Percentiles rank a stretch among this genome's conserved stretches.
Evolutionary conservation across 2,329 filamentous ascomycete species (phyloP).

Genomic region (Didymella glomerata): DNA sequence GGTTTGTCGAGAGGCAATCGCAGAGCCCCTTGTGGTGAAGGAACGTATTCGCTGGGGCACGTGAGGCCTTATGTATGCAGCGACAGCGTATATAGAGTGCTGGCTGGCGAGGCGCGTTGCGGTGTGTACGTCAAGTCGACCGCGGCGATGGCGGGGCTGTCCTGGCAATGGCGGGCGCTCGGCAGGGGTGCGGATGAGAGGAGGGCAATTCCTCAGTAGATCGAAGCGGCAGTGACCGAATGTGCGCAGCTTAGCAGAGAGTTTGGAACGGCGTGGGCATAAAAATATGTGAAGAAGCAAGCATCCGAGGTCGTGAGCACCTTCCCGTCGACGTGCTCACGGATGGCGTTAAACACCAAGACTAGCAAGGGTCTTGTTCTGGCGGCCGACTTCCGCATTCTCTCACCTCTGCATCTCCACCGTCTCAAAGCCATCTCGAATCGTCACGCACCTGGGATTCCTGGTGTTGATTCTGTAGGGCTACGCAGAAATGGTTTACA

Average conservation of each 20-base stretch:
- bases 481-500: constrained; percentile 15
- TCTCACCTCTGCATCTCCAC: constrained; percentile 23
- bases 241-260: constrained; percentile 29
- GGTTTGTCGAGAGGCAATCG: constrained; percentile 2
- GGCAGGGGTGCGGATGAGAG: constrained; percentile 17
- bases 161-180: constrained; percentile 13
- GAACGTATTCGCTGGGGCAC: not conserved
- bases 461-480: constrained; percentile 17
- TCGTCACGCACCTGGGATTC: constrained; percentile 11
- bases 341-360: constrained; percentile 40
- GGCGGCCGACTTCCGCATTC: constrained; percentile 31
- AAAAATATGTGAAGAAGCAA: constrained; percentile 37
- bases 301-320: constrained; percentile 31
- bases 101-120: constrained; percentile 27
- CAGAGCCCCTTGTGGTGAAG: constrained; percentile 1
- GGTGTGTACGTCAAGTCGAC: constrained; percentile 23
- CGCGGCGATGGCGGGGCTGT: constrained; percentile 31
- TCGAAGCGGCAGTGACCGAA: constrained; percentile 15
- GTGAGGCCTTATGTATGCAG: constrained; percentile 7
- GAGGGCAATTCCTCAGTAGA: constrained; percentile 7
- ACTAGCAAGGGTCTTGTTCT: constrained; percentile 27
- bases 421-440: constrained; percentile 24
- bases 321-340: constrained; percentile 35
- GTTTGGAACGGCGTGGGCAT: constrained; percentile 14
- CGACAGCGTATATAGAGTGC: constrained; percentile 7